phyloP scores from a whole-genome alignment of 2,329 filamentous ascomycete species.

The Epichloe glyceriae region DNA sequence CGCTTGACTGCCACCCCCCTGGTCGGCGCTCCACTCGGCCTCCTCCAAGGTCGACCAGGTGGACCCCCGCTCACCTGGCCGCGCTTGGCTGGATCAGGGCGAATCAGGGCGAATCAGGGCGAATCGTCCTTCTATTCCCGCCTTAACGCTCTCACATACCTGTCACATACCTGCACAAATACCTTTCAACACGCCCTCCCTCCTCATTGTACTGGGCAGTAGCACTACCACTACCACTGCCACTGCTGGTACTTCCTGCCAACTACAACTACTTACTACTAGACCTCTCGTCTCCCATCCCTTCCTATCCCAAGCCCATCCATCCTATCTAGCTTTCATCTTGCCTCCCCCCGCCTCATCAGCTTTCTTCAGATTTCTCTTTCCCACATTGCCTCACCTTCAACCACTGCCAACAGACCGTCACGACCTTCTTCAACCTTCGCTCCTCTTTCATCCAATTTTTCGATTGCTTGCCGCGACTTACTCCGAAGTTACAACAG shows the following conservation, averaged over 20 bases:
- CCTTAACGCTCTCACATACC: slow-evolving; percentile 2
- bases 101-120: background rate
- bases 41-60: slow-evolving; percentile 7
- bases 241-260: slow-evolving; percentile 1
- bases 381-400: background rate
- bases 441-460: background rate
- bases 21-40: slow-evolving; percentile 11
- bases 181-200: slow-evolving; percentile 3
- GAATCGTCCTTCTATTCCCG: slow-evolving; percentile 6
- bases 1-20: slow-evolving; percentile 5
- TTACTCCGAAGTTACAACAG: background rate
- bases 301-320: slow-evolving; percentile 2
- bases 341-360: background rate
- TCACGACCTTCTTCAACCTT: background rate
- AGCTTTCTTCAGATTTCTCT: background rate
- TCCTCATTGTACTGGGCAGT: background rate
- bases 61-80: slow-evolving; percentile 6
- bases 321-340: slow-evolving; percentile 5
- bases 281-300: slow-evolving; percentile 2
- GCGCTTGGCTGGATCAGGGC: slow-evolving; percentile 8
- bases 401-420: background rate
- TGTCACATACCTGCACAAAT: slow-evolving; percentile 4
- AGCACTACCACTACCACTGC: background rate
- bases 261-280: slow-evolving; percentile 1
- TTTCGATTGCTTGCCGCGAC: background rate